Evolutionary conservation across 1,139 yeast genomes (phyloP).

Genomic region (Suhomyces atakaporum): DNA sequence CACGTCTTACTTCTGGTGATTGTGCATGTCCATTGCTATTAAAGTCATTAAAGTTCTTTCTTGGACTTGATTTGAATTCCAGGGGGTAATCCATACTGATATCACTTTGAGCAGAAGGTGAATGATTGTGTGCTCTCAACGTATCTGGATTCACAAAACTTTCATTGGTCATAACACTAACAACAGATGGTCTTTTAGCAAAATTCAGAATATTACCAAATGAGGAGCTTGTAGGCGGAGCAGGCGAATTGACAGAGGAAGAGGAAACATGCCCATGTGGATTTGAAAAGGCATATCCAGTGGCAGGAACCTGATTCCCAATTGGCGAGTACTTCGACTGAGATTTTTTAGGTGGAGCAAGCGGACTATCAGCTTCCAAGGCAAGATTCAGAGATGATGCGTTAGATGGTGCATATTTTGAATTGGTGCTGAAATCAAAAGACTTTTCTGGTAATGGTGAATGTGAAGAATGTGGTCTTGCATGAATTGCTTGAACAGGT

Average conservation of each 20-base stretch:
- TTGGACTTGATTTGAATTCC: conserved; percentile 28
- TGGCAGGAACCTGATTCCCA: conserved; percentile 14
- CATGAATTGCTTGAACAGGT: conserved; percentile 14
- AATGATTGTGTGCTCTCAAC: conserved; percentile 23
- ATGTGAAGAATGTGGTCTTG: conserved; percentile 5
- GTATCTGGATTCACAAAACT: conserved; percentile 20
- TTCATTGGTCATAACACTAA: conserved; percentile 28
- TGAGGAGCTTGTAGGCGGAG: conserved; percentile 16
- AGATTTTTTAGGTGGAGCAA: conserved; percentile 16
- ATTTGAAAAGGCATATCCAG: conserved; percentile 12
- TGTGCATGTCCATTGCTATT: conserved; percentile 2
- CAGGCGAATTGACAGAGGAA: conserved; percentile 14
- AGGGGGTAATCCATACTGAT: conserved; percentile 34
- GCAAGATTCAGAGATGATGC: conserved; percentile 27
- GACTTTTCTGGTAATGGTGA: conserved; percentile 8
- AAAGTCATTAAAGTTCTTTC: conserved; percentile 11
- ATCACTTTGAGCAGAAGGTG: conserved; percentile 38
- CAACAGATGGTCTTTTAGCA: conserved; percentile 27
- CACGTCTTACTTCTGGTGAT: conserved; percentile 6
- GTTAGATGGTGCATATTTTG: conserved; percentile 32
- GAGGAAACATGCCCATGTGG: conserved; percentile 21
- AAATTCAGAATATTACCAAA: conserved; percentile 9
- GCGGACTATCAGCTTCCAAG: conserved; percentile 13
- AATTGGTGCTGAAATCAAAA: conserved; percentile 11
- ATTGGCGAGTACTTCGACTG: conserved; percentile 16